phyloP scores from a whole-genome alignment of 2,329 filamentous ascomycete genomes.

The Chaetothyriales sp. region DNA sequence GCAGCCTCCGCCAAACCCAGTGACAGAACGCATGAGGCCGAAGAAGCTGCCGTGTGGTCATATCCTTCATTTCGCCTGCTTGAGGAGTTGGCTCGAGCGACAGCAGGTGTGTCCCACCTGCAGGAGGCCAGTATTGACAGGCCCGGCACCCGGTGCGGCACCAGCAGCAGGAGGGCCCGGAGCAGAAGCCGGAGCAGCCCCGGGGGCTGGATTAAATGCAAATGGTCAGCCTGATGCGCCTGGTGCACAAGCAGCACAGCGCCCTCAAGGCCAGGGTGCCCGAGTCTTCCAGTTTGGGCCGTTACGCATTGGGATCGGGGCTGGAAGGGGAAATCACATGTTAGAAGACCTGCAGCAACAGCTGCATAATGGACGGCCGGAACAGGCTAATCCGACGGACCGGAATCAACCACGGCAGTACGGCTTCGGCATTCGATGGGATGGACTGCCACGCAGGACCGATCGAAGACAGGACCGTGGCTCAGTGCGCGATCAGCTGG shows the following conservation, averaged over 20 bases:
- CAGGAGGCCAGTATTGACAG: constrained; percentile 59
- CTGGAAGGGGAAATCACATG: constrained; percentile 44
- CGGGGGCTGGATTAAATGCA: not conserved
- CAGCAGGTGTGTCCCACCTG: constrained; percentile 97
- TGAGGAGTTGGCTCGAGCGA: constrained; percentile 92
- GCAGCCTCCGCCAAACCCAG: constrained; percentile 22
- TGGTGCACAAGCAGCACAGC: constrained; percentile 9
- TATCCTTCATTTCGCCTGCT: constrained; percentile 82
- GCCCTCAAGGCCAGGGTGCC: constrained; percentile 29
- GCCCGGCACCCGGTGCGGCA: constrained; percentile 21
- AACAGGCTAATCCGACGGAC: constrained; percentile 21
- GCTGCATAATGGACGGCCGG: constrained; percentile 37
- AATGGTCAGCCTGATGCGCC: constrained; percentile 4
- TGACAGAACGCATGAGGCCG: constrained; percentile 69
- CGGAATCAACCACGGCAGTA: constrained; percentile 24
- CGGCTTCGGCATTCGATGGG: constrained; percentile 27
- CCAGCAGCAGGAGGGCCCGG: constrained; percentile 12
- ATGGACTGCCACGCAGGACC: constrained; percentile 12
- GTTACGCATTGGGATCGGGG: constrained; percentile 54
- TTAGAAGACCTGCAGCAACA: constrained; percentile 49
- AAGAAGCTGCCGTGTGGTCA: constrained; percentile 97
- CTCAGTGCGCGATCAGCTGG: constrained; percentile 36
- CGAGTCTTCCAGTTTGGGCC: constrained; percentile 60
- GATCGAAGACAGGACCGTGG: constrained; percentile 14
- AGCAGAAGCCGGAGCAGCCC: constrained; percentile 3